Conservation (phyloP, 2,329 filamentous ascomycete genomes). For the Aureobasidium musti region DNA sequence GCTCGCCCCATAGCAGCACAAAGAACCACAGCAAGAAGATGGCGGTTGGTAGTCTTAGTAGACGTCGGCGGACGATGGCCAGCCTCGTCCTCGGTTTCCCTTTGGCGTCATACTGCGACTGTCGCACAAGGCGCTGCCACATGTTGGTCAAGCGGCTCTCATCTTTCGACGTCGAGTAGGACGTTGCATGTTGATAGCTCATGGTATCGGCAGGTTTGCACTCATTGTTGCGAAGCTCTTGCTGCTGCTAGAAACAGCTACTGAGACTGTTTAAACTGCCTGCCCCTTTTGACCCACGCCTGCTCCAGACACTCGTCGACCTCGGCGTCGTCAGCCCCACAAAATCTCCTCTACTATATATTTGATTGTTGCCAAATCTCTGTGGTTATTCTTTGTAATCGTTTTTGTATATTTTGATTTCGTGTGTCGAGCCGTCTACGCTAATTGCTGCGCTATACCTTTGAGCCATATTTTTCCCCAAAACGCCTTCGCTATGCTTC, state of each 20-base stretch:
- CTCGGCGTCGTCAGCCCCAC: conserved; percentile 2
- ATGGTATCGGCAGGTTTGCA: conserved; percentile 23
- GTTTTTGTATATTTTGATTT: neutral
- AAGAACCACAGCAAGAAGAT: conserved; percentile 70
- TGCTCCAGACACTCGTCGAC: neutral
- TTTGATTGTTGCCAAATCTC: neutral
- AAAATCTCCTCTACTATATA: neutral
- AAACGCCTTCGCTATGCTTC: conserved; percentile 27
- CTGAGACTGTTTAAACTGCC: conserved; percentile 4
- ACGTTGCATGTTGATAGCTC: conserved; percentile 30
- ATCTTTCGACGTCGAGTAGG: conserved; percentile 21
- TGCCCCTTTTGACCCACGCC: conserved; percentile 21
- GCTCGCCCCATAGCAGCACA: conserved; percentile 81
- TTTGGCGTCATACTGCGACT: conserved; percentile 25
- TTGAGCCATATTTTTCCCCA: neutral
- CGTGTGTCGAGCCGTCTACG: neutral
- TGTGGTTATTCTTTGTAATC: neutral
- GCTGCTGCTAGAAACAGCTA: neutral
- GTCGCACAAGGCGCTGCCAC: conserved; percentile 23
- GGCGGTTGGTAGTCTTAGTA: conserved; percentile 43
- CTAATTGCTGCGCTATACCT: neutral
- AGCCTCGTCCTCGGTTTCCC: conserved; percentile 18
- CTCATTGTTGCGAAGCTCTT: conserved; percentile 17
- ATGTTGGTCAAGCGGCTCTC: neutral
- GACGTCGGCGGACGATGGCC: conserved; percentile 12